Conservation (phyloP, 352 stramenopile genomes). For the Globisporangium radiosum region DNA sequence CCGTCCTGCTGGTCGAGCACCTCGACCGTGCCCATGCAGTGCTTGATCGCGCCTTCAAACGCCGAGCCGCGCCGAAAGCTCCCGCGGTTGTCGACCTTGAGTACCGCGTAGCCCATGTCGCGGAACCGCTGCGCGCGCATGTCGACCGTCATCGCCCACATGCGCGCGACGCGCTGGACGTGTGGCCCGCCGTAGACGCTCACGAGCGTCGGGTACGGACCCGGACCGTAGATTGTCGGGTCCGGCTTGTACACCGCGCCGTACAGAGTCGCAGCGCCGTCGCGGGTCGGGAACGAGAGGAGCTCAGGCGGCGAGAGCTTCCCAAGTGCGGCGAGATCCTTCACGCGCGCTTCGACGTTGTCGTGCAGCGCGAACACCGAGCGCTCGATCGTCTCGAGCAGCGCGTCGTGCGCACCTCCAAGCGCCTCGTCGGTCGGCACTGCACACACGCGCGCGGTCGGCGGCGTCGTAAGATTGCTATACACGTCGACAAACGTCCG, state of each 20-base stretch:
- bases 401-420: slow-evolving; percentile 17
- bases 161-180: slow-evolving; percentile 91
- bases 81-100: slow-evolving; percentile 96
- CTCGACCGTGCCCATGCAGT: slow-evolving; percentile 89
- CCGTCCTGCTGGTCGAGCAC: slow-evolving; percentile 83
- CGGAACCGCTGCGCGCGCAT: slow-evolving; percentile 91
- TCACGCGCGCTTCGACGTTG: slow-evolving; percentile 53
- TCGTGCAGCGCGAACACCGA: slow-evolving; percentile 49
- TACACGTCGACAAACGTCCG: slow-evolving; percentile 75
- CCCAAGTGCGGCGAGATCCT: slow-evolving; percentile 28
- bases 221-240: slow-evolving; percentile 67
- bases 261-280: slow-evolving; percentile 84
- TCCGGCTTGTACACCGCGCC: slow-evolving; percentile 93
- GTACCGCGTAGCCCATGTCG: slow-evolving; percentile 91
- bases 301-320: slow-evolving; percentile 63
- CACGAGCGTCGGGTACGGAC: slow-evolving; percentile 94
- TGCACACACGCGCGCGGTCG: slow-evolving; percentile 42
- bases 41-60: slow-evolving; percentile 93
- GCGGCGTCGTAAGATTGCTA: slow-evolving; percentile 66
- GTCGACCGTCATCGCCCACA: slow-evolving; percentile 90
- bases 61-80: slow-evolving; percentile 86
- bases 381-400: slow-evolving; percentile 36
- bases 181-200: slow-evolving; percentile 96
- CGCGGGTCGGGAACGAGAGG: slow-evolving; percentile 77
- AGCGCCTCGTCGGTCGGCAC: slow-evolving; percentile 43